A percentile compares a stretch with the other conserved stretches of the same genome.
These are phyloP conservation scores for Myochromella boudieri DNA, from an alignment of 768 basidiomycete genomes.

Conservation along the genomic window DNA sequence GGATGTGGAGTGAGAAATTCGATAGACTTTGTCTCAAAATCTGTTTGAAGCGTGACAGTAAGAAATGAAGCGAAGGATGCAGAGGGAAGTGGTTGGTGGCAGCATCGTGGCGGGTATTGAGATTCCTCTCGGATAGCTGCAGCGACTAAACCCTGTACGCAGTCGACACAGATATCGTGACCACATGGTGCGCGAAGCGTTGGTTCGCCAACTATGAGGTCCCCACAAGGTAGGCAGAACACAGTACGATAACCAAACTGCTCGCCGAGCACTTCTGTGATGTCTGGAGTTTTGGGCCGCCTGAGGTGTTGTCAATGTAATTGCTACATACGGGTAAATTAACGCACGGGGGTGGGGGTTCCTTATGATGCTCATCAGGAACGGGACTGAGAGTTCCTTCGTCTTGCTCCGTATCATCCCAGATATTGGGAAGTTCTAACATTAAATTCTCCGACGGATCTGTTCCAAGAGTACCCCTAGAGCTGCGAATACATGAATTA, in stretches of 20 bases:
- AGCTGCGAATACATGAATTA: no score
- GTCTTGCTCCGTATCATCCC: no score
- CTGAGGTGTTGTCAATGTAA: not conserved
- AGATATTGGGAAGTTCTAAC: no score
- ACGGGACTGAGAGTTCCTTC: no score
- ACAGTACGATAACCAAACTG: conserved; percentile 16
- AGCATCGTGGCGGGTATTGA: conserved; percentile 53
- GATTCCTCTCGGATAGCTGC: conserved; percentile 48
- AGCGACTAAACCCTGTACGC: conserved; percentile 39
- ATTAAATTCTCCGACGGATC: no score
- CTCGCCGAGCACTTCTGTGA: conserved; percentile 10
- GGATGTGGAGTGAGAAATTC: conserved; percentile 45
- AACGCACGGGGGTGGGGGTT: not conserved
- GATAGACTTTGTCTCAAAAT: conserved; percentile 38
- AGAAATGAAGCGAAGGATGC: conserved; percentile 28
- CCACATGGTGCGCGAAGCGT: conserved; percentile 41
- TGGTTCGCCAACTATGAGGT: conserved; percentile 20
- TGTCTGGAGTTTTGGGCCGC: conserved; percentile 4
- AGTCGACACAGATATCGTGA: conserved; percentile 48
- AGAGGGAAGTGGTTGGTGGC: conserved; percentile 34
- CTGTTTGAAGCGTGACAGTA: conserved; percentile 19
- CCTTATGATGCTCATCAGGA: not conserved
- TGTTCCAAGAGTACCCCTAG: no score
- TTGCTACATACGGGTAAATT: not conserved
- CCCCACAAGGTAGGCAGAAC: conserved; percentile 15